Evolutionary conservation across 1,284 basidiomycete species (phyloP).

Genomic region (Puccinia horiana): DNA sequence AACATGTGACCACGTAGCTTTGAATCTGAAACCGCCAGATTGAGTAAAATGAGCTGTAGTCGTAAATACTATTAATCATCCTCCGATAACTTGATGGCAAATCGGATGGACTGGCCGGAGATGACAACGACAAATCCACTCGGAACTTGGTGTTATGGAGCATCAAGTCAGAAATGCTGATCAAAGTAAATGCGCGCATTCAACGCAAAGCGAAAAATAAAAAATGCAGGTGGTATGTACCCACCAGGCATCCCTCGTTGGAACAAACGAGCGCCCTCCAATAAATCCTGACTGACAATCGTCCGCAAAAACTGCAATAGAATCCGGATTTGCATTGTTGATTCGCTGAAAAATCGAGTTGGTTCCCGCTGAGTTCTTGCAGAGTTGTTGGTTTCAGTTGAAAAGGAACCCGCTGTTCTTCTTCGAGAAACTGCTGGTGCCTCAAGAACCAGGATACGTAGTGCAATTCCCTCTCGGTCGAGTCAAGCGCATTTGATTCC

Average conservation of each 20-base stretch:
- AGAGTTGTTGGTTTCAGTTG: slow-evolving; percentile 26
- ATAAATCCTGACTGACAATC: slow-evolving; percentile 37
- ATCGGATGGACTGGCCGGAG: background rate
- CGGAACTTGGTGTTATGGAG: background rate
- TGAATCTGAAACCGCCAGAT: background rate
- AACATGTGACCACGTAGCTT: background rate
- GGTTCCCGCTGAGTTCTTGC: background rate
- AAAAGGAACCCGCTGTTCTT: slow-evolving; percentile 18
- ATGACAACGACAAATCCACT: background rate
- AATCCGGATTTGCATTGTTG: slow-evolving; percentile 11
- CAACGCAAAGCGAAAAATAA: background rate
- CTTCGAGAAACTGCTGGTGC: slow-evolving; percentile 22
- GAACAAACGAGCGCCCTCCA: slow-evolving; percentile 34
- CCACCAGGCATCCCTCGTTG: slow-evolving; percentile 36
- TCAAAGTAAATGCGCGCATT: too few species aligned
- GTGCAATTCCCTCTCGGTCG: background rate
- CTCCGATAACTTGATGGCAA: slow-evolving; percentile 2
- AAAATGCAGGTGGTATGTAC: background rate
- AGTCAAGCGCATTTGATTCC: background rate
- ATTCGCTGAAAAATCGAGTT: background rate
- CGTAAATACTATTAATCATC: background rate
- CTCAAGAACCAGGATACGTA: slow-evolving; percentile 28
- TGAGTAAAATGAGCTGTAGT: background rate
- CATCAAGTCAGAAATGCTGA: background rate
- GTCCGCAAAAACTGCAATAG: slow-evolving; percentile 39